Base-by-base conservation (phyloP, 169 alveolate species). In the Pseudocohnilembus persalinus region DNA sequence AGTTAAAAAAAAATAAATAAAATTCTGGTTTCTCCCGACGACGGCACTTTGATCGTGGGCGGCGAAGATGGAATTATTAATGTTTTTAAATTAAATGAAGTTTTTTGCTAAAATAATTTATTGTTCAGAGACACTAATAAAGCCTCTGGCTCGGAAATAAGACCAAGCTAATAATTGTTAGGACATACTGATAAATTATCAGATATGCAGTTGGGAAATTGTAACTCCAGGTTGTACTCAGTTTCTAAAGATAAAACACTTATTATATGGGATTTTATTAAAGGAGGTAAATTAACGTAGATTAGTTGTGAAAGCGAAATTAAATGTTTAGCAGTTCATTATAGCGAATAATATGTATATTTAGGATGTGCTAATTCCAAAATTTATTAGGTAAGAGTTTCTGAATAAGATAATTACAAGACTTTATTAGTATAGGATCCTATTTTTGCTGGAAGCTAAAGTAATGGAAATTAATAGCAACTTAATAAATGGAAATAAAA, bases 151-250 rank as follows among this genome's bases (percentile, higher is more conserved):
- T 0, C 29, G 4, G 84, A 79, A n/a, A n/a, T 79, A 63, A 79
- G 73, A 20, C 32, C 77, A 0, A 49, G 31, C 35, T 63, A 79
- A 6, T 29, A 31, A 28, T 31, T 79, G 27, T 29, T 79, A 0
- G 84, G 84, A 32, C 84, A 79, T 29, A 79, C 76, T 49, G 84
- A 79, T 27, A 79, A 79, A 63, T 49, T 79, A 27, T 34, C 35
- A n/a, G 31, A 35, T 25, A 49, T 79, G 31, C 31, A 79, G 29
- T 29, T 68, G 16, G 63, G 76, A 49, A 33, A 75, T 29, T 35
- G 65, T 63, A 35, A 34, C 35, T 32, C 74, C 26, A 79, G 73
- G 20, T 49, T 79, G 0, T 79, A 63, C 76, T 34, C 84, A 15
- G 84, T 73, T 20, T 30, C 75, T 20, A n/a, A 35, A 4, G 84